Percentiles rank a stretch among this genome's conserved stretches.
These are phyloP conservation scores for Pseudogymnoascus sp. DNA, from an alignment of 2,329 filamentous ascomycete genomes.

Conservation along the genomic window DNA sequence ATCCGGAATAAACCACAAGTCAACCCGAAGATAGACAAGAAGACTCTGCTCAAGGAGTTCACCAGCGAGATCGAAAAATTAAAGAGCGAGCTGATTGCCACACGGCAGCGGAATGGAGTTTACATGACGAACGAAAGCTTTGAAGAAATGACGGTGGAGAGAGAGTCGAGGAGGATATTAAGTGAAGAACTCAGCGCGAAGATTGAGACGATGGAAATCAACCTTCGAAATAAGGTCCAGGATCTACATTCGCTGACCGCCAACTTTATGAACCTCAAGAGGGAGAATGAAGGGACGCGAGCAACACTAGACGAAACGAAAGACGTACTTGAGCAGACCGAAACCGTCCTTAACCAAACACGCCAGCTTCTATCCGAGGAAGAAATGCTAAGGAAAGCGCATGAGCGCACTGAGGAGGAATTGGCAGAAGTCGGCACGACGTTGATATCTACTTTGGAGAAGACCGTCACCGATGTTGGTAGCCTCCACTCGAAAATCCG, in stretches of 20 bases:
- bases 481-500: constrained; percentile 80
- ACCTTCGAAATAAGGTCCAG: constrained; percentile 86
- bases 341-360: constrained; percentile 73
- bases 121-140: constrained; percentile 85
- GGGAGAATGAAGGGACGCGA: constrained; percentile 76
- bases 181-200: constrained; percentile 88
- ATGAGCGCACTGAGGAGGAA: constrained; percentile 75
- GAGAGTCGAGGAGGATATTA: constrained; percentile 83
- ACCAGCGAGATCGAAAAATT: constrained; percentile 89
- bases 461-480: constrained; percentile 72
- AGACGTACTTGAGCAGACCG: constrained; percentile 76
- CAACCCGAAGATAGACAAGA: constrained; percentile 88
- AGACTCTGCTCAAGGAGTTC: constrained; percentile 83
- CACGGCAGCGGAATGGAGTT: constrained; percentile 87
- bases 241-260: constrained; percentile 82
- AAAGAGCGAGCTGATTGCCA: constrained; percentile 88
- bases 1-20: constrained; percentile 97
- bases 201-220: constrained; percentile 85
- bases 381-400: constrained; percentile 69
- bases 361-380: constrained; percentile 73
- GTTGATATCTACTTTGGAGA: constrained; percentile 69
- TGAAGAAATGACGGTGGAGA: constrained; percentile 85
- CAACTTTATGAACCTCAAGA: constrained; percentile 80
- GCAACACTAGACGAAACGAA: constrained; percentile 70
- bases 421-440: constrained; percentile 66